Conservation (phyloP, 164 flowering plant species). For the Tetracentron sinense region DNA sequence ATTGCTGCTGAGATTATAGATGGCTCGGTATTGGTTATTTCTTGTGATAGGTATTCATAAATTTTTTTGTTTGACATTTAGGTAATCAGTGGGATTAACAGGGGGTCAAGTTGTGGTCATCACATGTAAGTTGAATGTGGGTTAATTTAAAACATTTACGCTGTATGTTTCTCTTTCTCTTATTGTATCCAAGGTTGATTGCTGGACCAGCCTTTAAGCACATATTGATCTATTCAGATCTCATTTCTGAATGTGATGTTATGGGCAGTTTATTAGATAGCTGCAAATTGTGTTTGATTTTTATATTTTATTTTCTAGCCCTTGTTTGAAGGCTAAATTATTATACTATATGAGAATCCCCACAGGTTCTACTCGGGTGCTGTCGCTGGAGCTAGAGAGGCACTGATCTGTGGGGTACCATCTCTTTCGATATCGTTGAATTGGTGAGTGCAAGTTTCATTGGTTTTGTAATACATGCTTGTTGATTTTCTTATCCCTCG, state of each 20-base stretch:
- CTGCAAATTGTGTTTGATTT: background rate
- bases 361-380: slow-evolving; percentile 84
- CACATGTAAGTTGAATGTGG: slow-evolving; percentile 78
- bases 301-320: background rate
- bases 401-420: slow-evolving; percentile 76
- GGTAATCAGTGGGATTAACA: slow-evolving; percentile 94
- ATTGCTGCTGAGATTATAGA: background rate
- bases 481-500: background rate
- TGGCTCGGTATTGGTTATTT: background rate
- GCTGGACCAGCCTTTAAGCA: background rate
- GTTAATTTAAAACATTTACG: background rate
- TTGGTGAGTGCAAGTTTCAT: slow-evolving; percentile 46
- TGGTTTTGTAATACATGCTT: background rate
- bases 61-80: slow-evolving; percentile 21
- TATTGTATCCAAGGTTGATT: background rate
- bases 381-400: slow-evolving; percentile 94
- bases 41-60: background rate
- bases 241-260: background rate
- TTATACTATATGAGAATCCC: slow-evolving; percentile 2
- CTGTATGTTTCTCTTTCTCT: background rate
- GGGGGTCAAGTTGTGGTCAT: slow-evolving; percentile 89
- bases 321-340: background rate
- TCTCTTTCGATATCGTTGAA: slow-evolving; percentile 84
- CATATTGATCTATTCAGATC: background rate
- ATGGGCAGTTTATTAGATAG: background rate